A percentile compares a stretch with the other conserved stretches of the same genome.
phyloP scores from a whole-genome alignment of 352 stramenopile species.

The Ophiocytium majus region DNA sequence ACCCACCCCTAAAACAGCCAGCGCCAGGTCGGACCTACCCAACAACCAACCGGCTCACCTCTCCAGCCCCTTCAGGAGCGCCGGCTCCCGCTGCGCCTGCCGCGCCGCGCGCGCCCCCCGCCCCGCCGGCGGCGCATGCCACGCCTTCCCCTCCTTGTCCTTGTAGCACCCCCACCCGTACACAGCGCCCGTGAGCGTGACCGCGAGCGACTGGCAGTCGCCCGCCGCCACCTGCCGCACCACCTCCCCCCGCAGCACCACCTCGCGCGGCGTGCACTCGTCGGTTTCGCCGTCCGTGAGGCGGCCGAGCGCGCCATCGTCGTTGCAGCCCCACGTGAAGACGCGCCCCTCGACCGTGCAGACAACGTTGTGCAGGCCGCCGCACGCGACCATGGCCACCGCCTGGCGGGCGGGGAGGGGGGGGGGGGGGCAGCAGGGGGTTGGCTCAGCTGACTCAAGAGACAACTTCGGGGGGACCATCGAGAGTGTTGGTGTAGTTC shows the following conservation, averaged over 20 bases:
- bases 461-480: background rate
- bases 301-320: conserved; percentile 84
- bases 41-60: background rate
- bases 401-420: conserved; percentile 31
- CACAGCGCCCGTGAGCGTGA: conserved; percentile 79
- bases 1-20: too few relatives aligned
- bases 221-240: conserved; percentile 74
- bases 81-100: conserved; percentile 11
- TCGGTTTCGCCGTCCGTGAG: conserved; percentile 68
- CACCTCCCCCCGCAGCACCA: background rate
- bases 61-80: conserved; percentile 21
- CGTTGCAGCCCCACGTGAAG: conserved; percentile 91
- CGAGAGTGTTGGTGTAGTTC: background rate
- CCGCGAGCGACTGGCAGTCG: conserved; percentile 86
- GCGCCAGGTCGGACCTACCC: too few relatives aligned
- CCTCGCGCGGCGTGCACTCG: conserved; percentile 42
- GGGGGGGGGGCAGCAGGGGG: too few relatives aligned
- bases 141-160: conserved; percentile 71
- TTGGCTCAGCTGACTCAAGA: conserved; percentile 23
- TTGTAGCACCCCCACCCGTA: conserved; percentile 92
- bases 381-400: conserved; percentile 74
- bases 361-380: conserved; percentile 82
- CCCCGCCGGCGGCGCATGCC: conserved; percentile 28
- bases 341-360: conserved; percentile 78
- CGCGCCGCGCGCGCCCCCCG: conserved; percentile 24